Evolutionary conservation across 768 basidiomycete genomes (phyloP).

Genomic region (Pholiota microspora): DNA sequence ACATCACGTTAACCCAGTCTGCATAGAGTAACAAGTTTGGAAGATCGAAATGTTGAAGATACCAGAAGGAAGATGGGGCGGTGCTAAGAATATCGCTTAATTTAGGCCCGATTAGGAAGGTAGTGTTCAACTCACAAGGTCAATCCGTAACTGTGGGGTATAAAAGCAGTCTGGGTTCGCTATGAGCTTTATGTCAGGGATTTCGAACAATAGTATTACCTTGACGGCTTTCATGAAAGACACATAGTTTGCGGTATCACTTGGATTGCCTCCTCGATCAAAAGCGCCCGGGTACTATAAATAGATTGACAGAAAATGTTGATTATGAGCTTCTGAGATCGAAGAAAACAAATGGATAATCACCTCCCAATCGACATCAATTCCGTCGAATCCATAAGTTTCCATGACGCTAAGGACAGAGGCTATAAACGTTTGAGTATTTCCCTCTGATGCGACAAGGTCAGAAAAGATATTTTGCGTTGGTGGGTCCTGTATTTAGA

Average conservation of each 20-base stretch:
- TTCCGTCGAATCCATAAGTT: conserved; percentile 26
- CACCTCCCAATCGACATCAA: conserved; percentile 22
- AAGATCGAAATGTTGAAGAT: conserved; percentile 29
- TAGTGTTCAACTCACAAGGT: conserved; percentile 14
- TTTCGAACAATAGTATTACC: not conserved
- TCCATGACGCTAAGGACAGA: conserved; percentile 17
- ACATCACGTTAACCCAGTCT: conserved; percentile 21
- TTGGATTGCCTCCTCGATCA: conserved; percentile 23
- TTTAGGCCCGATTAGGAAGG: not conserved
- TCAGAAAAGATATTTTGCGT: conserved; percentile 22
- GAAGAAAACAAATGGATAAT: not conserved
- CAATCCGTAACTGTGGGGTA: conserved; percentile 19
- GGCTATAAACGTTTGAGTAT: conserved; percentile 20
- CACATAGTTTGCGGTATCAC: conserved; percentile 22
- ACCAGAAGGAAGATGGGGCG: conserved; percentile 26
- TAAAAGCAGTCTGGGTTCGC: conserved; percentile 12
- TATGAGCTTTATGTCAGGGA: not conserved
- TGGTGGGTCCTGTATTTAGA: conserved; percentile 12
- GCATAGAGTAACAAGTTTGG: conserved; percentile 15
- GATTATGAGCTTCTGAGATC: not conserved
- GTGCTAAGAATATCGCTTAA: conserved; percentile 11
- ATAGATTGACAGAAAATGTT: not conserved
- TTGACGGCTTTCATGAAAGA: conserved; percentile 21
- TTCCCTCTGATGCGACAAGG: conserved; percentile 16
- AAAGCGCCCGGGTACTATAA: conserved; percentile 22